A percentile compares a stretch with the other conserved stretches of the same genome.
Conservation (phyloP, 2,329 filamentous ascomycete genomes). For the Dothiorella sarmentorum region DNA sequence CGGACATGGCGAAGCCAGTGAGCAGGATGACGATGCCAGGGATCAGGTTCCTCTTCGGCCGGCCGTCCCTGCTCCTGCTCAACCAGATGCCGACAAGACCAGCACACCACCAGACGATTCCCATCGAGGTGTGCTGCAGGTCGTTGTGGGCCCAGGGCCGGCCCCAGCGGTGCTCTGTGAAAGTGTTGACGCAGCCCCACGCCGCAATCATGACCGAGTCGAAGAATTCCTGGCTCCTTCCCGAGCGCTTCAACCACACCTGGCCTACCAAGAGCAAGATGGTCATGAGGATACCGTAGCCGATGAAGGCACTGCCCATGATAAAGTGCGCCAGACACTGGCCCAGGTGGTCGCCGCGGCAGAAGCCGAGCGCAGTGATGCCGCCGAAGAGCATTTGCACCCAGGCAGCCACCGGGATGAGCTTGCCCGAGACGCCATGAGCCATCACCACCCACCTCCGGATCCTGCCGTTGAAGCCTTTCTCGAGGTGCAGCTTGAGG, state of each 20-base stretch:
- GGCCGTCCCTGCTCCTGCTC: slow-evolving; percentile 75
- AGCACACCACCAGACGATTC: slow-evolving; percentile 97
- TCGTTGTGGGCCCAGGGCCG: slow-evolving; percentile 86
- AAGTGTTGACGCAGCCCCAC: slow-evolving; percentile 97
- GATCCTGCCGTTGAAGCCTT: slow-evolving; percentile 75
- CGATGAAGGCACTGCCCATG: slow-evolving; percentile 96
- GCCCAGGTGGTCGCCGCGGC: slow-evolving; percentile 82
- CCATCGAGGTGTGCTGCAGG: slow-evolving; percentile 98
- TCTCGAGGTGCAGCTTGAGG: slow-evolving; percentile 83
- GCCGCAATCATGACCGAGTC: slow-evolving; percentile 86
- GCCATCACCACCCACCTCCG: slow-evolving; percentile 66
- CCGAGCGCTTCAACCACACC: slow-evolving; percentile 75
- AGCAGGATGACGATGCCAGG: slow-evolving; percentile 87
- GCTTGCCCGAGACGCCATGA: slow-evolving; percentile 81
- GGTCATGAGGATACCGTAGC: slow-evolving; percentile 82
- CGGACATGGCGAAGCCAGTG: slow-evolving; percentile 94
- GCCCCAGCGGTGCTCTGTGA: slow-evolving; percentile 96
- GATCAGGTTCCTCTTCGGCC: slow-evolving; percentile 87
- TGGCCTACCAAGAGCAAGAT: slow-evolving; percentile 87
- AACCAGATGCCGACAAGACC: slow-evolving; percentile 91
- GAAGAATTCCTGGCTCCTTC: slow-evolving; percentile 93
- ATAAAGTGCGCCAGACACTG: slow-evolving; percentile 97
- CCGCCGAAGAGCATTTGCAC: slow-evolving; percentile 94
- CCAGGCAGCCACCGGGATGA: slow-evolving; percentile 84
- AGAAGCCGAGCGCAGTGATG: slow-evolving; percentile 89